Evolutionary conservation across 2,329 filamentous ascomycete species (phyloP).

Genomic region (Dactylellina haptotyla): DNA sequence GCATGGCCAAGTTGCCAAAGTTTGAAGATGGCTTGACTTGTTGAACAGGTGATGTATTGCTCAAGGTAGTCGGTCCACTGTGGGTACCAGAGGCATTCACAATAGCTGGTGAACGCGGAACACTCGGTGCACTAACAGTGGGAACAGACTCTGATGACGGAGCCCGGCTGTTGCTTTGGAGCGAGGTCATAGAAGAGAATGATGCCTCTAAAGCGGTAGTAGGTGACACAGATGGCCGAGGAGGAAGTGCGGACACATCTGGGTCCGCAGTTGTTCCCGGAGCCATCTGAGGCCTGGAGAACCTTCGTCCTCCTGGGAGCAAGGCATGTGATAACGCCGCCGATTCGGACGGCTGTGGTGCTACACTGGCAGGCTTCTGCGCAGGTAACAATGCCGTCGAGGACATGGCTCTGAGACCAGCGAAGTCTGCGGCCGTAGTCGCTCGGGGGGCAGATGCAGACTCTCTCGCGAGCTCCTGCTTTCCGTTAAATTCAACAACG

Average conservation of each 20-base stretch:
- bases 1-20: slow-evolving; percentile 47
- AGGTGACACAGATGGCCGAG: slow-evolving; percentile 34
- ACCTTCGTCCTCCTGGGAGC: slow-evolving; percentile 31
- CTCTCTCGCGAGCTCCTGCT: slow-evolving; percentile 37
- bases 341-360: slow-evolving; percentile 36
- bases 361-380: slow-evolving; percentile 14
- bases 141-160: slow-evolving; percentile 49
- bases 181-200: slow-evolving; percentile 44
- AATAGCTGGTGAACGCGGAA: slow-evolving; percentile 31
- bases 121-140: slow-evolving; percentile 25
- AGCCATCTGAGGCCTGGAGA: slow-evolving; percentile 20
- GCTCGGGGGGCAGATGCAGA: slow-evolving; percentile 21
- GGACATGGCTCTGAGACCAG: slow-evolving; percentile 10
- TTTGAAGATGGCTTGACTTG: slow-evolving; percentile 26
- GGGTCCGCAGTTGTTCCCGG: slow-evolving; percentile 7
- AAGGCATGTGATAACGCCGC: slow-evolving; percentile 33
- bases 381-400: slow-evolving; percentile 13
- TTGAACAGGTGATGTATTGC: slow-evolving; percentile 2
- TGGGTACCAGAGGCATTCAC: neutral
- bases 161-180: slow-evolving; percentile 31
- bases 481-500: slow-evolving; percentile 46
- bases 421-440: slow-evolving; percentile 12
- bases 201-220: slow-evolving; percentile 32
- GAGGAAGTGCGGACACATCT: neutral
- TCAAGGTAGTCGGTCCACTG: slow-evolving; percentile 4